These are phyloP conservation scores for Solanum sitiens DNA, from an alignment of 257 asterid genomes.

Conservation along the genomic window DNA sequence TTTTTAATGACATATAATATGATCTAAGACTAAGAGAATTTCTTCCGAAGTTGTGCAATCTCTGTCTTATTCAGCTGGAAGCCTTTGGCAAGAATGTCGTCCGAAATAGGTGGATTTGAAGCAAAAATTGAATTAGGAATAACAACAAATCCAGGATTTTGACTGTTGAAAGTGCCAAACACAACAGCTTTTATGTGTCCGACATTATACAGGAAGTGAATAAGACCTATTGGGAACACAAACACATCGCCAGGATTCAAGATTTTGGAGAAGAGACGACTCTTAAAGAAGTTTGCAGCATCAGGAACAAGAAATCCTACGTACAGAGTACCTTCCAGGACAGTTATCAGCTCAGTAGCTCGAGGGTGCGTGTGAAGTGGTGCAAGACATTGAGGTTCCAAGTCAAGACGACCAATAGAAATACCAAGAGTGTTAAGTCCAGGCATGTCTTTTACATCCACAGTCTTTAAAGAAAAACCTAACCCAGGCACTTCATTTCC, in stretches of 20 bases:
- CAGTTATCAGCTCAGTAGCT: neutral
- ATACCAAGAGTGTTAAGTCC: neutral
- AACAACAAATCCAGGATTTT: neutral
- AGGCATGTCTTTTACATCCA: neutral
- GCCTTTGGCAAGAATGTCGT: neutral
- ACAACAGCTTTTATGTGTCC: neutral
- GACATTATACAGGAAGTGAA: neutral
- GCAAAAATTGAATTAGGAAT: neutral
- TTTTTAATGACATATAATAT: neutral
- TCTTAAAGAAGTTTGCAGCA: neutral
- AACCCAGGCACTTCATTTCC: neutral
- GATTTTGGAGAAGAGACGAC: neutral
- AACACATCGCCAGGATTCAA: neutral
- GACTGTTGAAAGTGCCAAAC: neutral
- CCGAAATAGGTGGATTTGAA: neutral
- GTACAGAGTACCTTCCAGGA: neutral
- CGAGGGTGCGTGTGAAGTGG: neutral
- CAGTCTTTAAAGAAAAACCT: neutral
- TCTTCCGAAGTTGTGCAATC: neutral
- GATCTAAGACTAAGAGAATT: neutral
- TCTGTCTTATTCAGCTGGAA: neutral
- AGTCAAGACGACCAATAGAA: neutral
- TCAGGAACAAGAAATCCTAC: neutral
- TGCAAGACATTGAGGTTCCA: neutral
- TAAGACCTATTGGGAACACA: neutral